Evolutionary conservation across 2,329 filamentous ascomycete species (phyloP).

Genomic region (Paraconiothyrium brasiliense): DNA sequence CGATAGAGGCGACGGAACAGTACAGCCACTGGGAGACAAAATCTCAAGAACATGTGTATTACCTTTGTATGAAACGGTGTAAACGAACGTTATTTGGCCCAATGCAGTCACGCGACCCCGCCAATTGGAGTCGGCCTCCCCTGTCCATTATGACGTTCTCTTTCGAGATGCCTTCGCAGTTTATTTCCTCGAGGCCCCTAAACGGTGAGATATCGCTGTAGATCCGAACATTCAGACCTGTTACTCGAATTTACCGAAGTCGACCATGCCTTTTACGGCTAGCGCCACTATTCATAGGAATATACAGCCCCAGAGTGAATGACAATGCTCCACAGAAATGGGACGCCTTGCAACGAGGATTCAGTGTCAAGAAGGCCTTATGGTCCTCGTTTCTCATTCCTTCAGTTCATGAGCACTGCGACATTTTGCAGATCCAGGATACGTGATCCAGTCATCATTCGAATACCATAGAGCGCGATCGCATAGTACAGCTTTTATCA

Average conservation of each 20-base stretch:
- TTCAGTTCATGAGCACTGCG: background rate
- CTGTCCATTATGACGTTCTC: background rate
- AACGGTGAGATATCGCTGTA: background rate
- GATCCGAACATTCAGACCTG: background rate
- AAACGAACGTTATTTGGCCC: background rate
- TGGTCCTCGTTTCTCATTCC: background rate
- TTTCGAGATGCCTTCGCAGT: background rate
- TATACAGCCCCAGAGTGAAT: conserved; percentile 1
- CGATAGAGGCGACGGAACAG: background rate
- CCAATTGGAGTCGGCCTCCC: background rate
- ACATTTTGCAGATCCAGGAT: background rate
- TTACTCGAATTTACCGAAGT: background rate
- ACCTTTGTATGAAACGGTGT: too few relatives aligned
- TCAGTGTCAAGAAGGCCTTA: conserved; percentile 1
- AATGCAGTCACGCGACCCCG: background rate
- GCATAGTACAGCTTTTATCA: background rate
- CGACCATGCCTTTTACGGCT: background rate
- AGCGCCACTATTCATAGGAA: background rate
- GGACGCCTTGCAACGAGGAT: conserved; percentile 2
- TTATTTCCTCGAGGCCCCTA: background rate
- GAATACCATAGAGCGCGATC: background rate
- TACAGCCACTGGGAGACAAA: background rate
- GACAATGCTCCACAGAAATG: background rate
- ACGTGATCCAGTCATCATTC: background rate
- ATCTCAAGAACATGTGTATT: background rate